Evolutionary conservation across 179 eudicot species (phyloP).

Genomic region (Nepenthes alata): DNA sequence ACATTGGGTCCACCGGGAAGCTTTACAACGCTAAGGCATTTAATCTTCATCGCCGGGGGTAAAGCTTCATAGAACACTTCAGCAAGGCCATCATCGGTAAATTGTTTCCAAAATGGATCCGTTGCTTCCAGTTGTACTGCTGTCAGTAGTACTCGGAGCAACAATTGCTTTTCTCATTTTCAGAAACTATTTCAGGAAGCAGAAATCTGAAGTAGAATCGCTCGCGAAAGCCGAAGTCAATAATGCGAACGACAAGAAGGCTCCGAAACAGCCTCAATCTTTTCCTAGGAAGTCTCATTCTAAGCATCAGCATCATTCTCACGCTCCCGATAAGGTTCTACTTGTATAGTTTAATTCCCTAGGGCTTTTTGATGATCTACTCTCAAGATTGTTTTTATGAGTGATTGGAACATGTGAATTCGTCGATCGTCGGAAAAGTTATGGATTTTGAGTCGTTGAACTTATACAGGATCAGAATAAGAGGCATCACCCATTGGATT

Average conservation of each 20-base stretch:
- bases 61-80: too few species aligned
- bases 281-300: constrained; percentile 32
- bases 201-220: constrained; percentile 59
- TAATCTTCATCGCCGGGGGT: too few species aligned
- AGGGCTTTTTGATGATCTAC: constrained; percentile 1
- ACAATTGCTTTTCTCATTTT: constrained; percentile 44
- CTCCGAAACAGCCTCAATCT: constrained; percentile 13
- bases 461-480: constrained; percentile 62
- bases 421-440: too few species aligned
- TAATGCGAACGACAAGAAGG: constrained; percentile 12
- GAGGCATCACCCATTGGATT: constrained; percentile 86
- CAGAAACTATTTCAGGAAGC: constrained; percentile 59
- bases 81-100: too few species aligned
- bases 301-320: constrained; percentile 43
- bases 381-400: not conserved
- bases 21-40: not conserved
- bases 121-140: constrained; percentile 33
- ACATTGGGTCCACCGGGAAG: too few species aligned
- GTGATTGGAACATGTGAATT: too few species aligned
- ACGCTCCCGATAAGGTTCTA: constrained; percentile 65
- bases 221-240: constrained; percentile 42
- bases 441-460: not conserved
- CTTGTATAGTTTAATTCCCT: not conserved
- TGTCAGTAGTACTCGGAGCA: constrained; percentile 45
- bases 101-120: constrained; percentile 24